A percentile compares a stretch with the other conserved stretches of the same genome.
Conservation (phyloP, 1,139 yeast species). For the Zhuliangozyma blackwelliae region DNA sequence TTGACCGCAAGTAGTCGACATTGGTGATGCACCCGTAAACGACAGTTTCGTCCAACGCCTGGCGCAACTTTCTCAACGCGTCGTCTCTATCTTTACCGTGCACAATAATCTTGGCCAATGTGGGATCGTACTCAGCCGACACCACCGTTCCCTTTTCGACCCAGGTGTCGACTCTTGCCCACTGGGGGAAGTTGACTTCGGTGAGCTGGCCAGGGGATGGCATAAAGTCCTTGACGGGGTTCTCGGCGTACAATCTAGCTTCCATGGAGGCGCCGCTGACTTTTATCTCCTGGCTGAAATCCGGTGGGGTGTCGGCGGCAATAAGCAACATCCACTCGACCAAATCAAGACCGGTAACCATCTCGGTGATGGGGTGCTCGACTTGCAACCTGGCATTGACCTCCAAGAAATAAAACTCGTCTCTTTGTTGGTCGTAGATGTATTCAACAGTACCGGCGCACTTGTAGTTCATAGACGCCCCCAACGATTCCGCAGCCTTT, state of each 20-base stretch:
- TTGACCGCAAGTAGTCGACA: conserved; percentile 80
- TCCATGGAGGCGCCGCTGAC: conserved; percentile 92
- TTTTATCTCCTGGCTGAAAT: conserved; percentile 52
- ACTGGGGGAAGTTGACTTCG: conserved; percentile 76
- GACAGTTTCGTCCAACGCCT: conserved; percentile 81
- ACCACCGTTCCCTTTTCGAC: conserved; percentile 83
- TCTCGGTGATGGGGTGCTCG: conserved; percentile 95
- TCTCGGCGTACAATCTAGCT: conserved; percentile 93
- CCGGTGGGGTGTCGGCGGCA: conserved; percentile 88
- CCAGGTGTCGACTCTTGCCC: conserved; percentile 96
- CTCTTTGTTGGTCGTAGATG: conserved; percentile 79
- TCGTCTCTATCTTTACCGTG: conserved; percentile 86
- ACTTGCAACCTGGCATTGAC: conserved; percentile 97
- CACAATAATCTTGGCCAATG: conserved; percentile 92
- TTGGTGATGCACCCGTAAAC: conserved; percentile 88
- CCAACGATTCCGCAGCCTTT: conserved; percentile 80
- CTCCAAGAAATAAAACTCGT: conserved; percentile 90
- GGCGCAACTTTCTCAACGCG: conserved; percentile 69
- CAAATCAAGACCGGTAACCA: conserved; percentile 88
- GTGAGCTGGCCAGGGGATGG: conserved; percentile 95
- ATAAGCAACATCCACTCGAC: conserved; percentile 95
- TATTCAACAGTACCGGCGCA: conserved; percentile 98
- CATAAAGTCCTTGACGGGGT: conserved; percentile 90
- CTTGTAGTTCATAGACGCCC: conserved; percentile 76
- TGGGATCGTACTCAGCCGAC: conserved; percentile 94